Conservation (phyloP, 1,284 basidiomycete genomes). For the Apiotrichum brassicae region DNA sequence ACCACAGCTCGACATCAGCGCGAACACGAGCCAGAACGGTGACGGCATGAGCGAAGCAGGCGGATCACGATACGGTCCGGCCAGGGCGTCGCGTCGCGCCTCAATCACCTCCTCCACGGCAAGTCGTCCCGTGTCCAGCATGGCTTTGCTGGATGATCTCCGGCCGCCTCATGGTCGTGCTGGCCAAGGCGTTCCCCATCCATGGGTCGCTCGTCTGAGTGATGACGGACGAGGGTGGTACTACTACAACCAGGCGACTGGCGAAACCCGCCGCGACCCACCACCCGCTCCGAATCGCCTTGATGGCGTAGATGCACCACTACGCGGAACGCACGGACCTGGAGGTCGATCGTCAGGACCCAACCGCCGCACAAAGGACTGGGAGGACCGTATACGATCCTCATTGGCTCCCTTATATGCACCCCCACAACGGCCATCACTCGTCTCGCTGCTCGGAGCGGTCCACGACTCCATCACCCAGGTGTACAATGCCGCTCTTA, state of each 20-base stretch:
- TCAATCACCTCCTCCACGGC: background rate
- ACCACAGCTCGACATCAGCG: slow-evolving; percentile 38
- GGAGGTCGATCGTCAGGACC: background rate
- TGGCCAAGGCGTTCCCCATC: slow-evolving; percentile 57
- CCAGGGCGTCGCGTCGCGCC: background rate
- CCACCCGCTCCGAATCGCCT: slow-evolving; percentile 7
- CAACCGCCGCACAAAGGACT: slow-evolving; percentile 9
- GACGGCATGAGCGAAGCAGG: slow-evolving; percentile 2
- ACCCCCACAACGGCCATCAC: slow-evolving; percentile 13
- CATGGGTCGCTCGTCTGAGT: slow-evolving; percentile 69
- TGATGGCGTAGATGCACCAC: background rate
- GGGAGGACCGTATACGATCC: slow-evolving; percentile 17
- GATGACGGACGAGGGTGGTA: slow-evolving; percentile 79
- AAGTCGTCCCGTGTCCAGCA: slow-evolving; percentile 1
- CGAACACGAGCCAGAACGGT: slow-evolving; percentile 1
- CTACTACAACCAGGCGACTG: slow-evolving; percentile 67
- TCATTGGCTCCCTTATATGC: slow-evolving; percentile 15
- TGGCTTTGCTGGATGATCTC: slow-evolving; percentile 21
- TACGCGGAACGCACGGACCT: slow-evolving; percentile 1
- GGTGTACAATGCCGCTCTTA: slow-evolving; percentile 35
- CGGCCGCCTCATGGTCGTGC: slow-evolving; percentile 46
- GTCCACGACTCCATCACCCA: slow-evolving; percentile 34
- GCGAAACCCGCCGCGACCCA: slow-evolving; percentile 54
- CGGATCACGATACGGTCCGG: background rate
- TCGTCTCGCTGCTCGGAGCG: slow-evolving; percentile 27